These are phyloP conservation scores for Penicillium sp. DNA, from an alignment of 2,329 filamentous ascomycete genomes.

Conservation along the genomic window DNA sequence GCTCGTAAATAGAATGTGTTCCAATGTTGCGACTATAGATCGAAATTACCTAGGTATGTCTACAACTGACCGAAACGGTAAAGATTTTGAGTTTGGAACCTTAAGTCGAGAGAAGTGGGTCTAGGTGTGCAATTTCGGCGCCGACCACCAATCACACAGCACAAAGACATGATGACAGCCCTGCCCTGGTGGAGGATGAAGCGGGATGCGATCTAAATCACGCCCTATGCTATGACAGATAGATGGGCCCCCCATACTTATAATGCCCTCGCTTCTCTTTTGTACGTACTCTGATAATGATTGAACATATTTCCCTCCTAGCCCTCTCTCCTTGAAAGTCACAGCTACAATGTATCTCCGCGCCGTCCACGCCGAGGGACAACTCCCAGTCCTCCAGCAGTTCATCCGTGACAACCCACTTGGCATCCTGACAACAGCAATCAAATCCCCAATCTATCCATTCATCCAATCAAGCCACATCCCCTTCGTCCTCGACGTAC, in stretches of 20 bases:
- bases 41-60: background rate
- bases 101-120: background rate
- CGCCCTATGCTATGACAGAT: background rate
- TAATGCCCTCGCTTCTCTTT: background rate
- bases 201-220: background rate
- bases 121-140: background rate
- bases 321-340: background rate
- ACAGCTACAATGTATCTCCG: constrained; percentile 49
- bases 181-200: background rate
- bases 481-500: constrained; percentile 51
- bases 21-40: background rate
- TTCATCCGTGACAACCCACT: constrained; percentile 54
- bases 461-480: constrained; percentile 53
- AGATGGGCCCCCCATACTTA: background rate
- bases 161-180: background rate
- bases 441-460: constrained; percentile 42
- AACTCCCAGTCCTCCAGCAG: constrained; percentile 44
- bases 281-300: too few relatives aligned
- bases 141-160: constrained; percentile 1
- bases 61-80: background rate
- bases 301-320: background rate
- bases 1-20: background rate
- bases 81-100: too few relatives aligned
- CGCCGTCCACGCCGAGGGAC: constrained; percentile 45
- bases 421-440: constrained; percentile 55